Percentiles rank a stretch among this genome's conserved stretches.
Conservation (phyloP, 768 basidiomycete genomes). For the Suillus placidus region DNA sequence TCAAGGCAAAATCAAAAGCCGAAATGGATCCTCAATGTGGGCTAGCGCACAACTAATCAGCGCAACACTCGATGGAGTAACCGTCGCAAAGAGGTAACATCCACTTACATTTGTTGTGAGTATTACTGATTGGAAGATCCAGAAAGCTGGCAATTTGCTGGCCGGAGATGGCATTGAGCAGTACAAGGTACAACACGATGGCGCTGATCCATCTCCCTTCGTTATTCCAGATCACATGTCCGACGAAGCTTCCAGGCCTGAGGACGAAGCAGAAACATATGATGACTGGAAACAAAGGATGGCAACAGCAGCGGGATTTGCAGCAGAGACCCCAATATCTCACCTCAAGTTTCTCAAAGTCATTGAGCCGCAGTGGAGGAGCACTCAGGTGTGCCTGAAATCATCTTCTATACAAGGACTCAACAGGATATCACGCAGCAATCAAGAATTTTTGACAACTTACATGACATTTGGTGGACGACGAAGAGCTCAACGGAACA, state of each 20-base stretch:
- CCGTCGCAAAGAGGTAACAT: conserved; percentile 5
- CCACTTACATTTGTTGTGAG: not conserved
- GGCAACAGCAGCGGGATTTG: not conserved
- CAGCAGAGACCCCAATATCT: not conserved
- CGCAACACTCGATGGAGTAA: not conserved
- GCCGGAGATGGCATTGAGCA: not conserved
- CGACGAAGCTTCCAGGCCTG: conserved; percentile 11
- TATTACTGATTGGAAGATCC: not conserved
- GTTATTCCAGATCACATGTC: conserved; percentile 14
- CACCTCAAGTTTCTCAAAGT: conserved; percentile 8
- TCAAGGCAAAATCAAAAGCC: not conserved
- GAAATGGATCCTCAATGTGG: not conserved
- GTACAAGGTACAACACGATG: not conserved
- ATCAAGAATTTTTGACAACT: not conserved
- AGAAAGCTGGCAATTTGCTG: conserved; percentile 4
- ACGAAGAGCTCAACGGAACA: not conserved
- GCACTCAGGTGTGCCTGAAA: conserved; percentile 3
- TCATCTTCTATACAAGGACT: not conserved
- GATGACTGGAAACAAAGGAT: conserved; percentile 3
- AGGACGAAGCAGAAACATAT: conserved; percentile 8
- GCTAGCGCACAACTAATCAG: conserved; percentile 2
- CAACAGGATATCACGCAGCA: not conserved
- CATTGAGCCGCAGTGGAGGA: conserved; percentile 3
- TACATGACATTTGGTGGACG: conserved; percentile 1
- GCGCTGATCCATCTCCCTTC: conserved; percentile 5